Evolutionary conservation across 129 eudicot genomes (phyloP), one percentile per base, ranked within the genome.

Genomic region (Lactuca saligna): DNA sequence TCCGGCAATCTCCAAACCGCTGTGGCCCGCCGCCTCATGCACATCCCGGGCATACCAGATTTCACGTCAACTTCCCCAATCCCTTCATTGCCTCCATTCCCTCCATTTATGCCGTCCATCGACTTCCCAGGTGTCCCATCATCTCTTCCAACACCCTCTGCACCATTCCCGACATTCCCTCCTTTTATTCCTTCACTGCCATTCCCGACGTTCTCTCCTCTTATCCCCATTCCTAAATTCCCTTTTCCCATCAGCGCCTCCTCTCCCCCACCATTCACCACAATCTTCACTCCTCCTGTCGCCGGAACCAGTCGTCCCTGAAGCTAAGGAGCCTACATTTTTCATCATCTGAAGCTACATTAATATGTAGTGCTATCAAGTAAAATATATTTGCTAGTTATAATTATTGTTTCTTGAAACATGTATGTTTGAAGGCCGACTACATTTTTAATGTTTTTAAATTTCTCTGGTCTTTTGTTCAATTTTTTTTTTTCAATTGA

Each of bases 281-380:
- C 70, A 66, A 65, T 60, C 49, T 59, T 61, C 48, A 73, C 75
- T 54, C 79, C 79, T 32, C 75, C 75, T 2, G 4, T 60, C 3
- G 69, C 64, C 5, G 57, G 65, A 41, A 73, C 65, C 14, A 48
- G 38, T 37, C 64, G 41, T 16, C 80, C 62, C 11, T 75, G 49
- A 76, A 67, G 50, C 8, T 42, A 32, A 4, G 3, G 37, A 35
- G 62, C 25, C 48, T 68, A 25, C 63, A 11, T 41, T 11, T 64
- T 10, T 74, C 6, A 37, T 25, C 59, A 39, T 73, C 3, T 42
- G 61, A 20, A 20, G 20, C 34, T 25, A 13, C 58, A 29, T 25
- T 61, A 13, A 10, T 48, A 35, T 64, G 6, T 50, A 15, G 4
- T 20, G 4, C 31, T 50, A 3, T 42, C 31, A 17, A 39, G 55